Percentiles rank a stretch among this genome's conserved stretches.
phyloP scores from a whole-genome alignment of 2,329 filamentous ascomycete genomes.

The Neofusicoccum laricinum region DNA sequence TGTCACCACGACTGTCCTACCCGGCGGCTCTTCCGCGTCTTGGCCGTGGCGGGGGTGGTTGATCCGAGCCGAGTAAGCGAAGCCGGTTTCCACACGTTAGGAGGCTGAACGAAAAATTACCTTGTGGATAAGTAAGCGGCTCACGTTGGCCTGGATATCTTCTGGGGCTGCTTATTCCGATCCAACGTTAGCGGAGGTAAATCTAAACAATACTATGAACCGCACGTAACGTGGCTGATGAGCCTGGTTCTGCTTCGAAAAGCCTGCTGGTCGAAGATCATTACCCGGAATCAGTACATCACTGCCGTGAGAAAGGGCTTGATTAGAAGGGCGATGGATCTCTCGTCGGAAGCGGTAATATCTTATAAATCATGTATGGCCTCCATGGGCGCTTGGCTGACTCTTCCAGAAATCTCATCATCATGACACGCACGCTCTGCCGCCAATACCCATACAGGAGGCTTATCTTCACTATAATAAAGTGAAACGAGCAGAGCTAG shows the following conservation, averaged over 20 bases:
- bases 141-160: background rate
- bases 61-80: background rate
- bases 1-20: no score
- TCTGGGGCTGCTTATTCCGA: background rate
- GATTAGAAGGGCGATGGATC: background rate
- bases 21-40: no score
- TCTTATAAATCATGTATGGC: background rate
- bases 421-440: conserved; percentile 70
- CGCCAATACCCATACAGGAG: conserved; percentile 65
- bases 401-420: background rate
- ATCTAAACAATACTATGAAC: background rate
- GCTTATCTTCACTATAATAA: conserved; percentile 74
- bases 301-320: background rate
- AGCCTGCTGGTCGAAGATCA: background rate
- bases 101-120: background rate
- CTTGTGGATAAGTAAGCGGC: background rate
- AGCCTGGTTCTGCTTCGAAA: background rate
- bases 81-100: background rate
- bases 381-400: background rate
- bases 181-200: background rate
- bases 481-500: conserved; percentile 50
- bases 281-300: background rate
- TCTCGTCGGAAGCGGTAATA: conserved; percentile 1
- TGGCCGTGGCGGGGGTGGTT: no score
- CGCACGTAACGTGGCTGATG: background rate